Evolutionary conservation across 805 yeast species (phyloP), one percentile per base, ranked within the genome.

Genomic region (Kodamaea fukazawae): DNA sequence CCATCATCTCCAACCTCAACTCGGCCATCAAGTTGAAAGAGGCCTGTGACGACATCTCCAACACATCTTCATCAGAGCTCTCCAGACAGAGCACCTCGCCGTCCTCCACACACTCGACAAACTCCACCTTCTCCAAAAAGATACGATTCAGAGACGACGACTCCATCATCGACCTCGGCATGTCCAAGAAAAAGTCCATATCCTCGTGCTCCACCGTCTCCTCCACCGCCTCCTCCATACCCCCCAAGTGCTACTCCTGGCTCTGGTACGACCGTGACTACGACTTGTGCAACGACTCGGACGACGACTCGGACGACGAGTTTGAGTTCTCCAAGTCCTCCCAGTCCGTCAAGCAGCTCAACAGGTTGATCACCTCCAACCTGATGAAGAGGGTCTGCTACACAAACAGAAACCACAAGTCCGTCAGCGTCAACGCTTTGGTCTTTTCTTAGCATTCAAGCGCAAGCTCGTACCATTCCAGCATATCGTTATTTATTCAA

Each of bases 191-290:
- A 29, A 9, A 25, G 15, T 14, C 22, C 4, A 18, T 34, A 7
- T 28, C 42, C 15, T 15, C 18, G 14, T 12, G 13, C 15, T 28
- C 28, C 9, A 28, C 20, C 17, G 32, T 32, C n/a, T 32, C 31
- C 7, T 11, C 37, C 18, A 20, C 36, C 13, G 12, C 32, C 8
- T 12, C 41, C 18, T 17, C 33, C 6, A 13, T 25, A 18, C 7
- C 23, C 2, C 22, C 32, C 4, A 45, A 38, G 12, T n/a, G 28
- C 32, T 50, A 41, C 38, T 49, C 60, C 11, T 63, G 69, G 69
- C 43, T 63, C 5, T 55, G 60, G 58, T 61, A 56, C 43, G 67
- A 61, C 12, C 50, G 48, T 32, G 69, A 63, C 40, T 49, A 46
- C 28, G 53, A 54, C 23, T 45, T 55, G 29, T 38, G 49, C 17